Conservation (phyloP, 1,284 basidiomycete genomes). For the Ceratorhiza oryzae-sativae region DNA sequence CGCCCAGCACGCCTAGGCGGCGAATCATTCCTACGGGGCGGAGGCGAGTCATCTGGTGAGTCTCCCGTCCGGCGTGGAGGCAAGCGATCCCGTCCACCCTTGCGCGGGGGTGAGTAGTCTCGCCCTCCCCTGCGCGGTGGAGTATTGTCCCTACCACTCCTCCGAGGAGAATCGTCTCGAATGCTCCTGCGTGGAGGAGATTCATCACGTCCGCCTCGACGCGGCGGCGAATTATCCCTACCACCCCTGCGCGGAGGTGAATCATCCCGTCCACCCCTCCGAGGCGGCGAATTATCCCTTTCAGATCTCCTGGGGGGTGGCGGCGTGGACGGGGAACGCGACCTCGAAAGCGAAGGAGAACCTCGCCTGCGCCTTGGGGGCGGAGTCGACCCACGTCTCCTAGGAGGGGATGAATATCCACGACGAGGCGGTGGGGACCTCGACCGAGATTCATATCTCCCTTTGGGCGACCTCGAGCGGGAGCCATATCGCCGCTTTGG, state of each 20-base stretch:
- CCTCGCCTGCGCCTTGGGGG: conserved; percentile 23
- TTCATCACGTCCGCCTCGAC: neutral
- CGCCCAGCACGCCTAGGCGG: conserved; percentile 20
- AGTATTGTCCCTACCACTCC: conserved; percentile 40
- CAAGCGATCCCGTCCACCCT: conserved; percentile 40
- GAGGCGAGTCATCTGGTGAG: conserved; percentile 38
- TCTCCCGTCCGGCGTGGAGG: conserved; percentile 43
- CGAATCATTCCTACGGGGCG: conserved; percentile 37
- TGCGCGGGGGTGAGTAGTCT: conserved; percentile 13
- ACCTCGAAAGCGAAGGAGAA: conserved; percentile 6
- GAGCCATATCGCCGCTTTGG: conserved; percentile 36
- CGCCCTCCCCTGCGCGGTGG: conserved; percentile 41
- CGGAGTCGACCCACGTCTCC: conserved; percentile 34
- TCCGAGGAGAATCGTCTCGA: conserved; percentile 3
- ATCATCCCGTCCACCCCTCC: conserved; percentile 26
- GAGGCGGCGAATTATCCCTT: conserved; percentile 43
- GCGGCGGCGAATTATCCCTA: conserved; percentile 22
- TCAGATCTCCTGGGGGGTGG: conserved; percentile 25
- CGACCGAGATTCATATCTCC: conserved; percentile 21
- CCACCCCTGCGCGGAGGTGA: conserved; percentile 38
- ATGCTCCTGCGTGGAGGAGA: conserved; percentile 13
- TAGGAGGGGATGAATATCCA: conserved; percentile 41
- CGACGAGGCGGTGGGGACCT: conserved; percentile 32
- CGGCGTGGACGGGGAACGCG: conserved; percentile 13
- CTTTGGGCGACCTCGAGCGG: conserved; percentile 44